phyloP scores from a whole-genome alignment of 495 filamentous ascomycete genomes.

The Penicillium verhagenii region DNA sequence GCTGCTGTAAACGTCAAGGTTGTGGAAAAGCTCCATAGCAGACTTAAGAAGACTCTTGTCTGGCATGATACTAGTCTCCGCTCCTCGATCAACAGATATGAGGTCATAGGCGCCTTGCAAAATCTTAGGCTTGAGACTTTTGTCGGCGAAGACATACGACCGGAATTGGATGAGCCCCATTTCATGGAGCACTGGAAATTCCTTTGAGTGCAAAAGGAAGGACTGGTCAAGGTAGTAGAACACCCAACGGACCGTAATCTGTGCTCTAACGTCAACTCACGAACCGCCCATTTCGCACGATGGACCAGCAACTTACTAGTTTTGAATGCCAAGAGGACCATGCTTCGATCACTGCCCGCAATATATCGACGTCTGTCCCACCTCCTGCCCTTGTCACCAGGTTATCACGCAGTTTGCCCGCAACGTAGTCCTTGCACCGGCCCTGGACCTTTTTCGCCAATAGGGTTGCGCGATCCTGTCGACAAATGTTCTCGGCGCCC shows the following conservation, averaged over 20 bases:
- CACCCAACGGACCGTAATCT: constrained; percentile 76
- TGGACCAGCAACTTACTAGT: constrained; percentile 50
- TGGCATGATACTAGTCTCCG: constrained; percentile 29
- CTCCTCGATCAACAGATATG: constrained; percentile 67
- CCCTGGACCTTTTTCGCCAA: constrained; percentile 61
- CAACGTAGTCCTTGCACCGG: constrained; percentile 63
- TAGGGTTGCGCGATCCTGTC: constrained; percentile 64
- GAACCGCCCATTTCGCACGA: background rate
- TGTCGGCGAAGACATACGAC: constrained; percentile 53
- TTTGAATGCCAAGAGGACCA: constrained; percentile 82
- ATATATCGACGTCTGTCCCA: constrained; percentile 58
- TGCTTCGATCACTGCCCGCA: constrained; percentile 60
- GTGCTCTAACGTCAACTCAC: constrained; percentile 13
- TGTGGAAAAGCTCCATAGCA: constrained; percentile 75
- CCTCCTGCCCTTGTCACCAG: constrained; percentile 50
- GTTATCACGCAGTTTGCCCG: constrained; percentile 50
- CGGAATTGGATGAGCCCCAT: constrained; percentile 60
- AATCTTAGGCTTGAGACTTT: constrained; percentile 50
- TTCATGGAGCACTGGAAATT: constrained; percentile 54
- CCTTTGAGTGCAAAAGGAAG: constrained; percentile 70
- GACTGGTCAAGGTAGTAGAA: constrained; percentile 93
- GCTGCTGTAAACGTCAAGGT: constrained; percentile 72
- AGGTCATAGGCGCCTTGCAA: constrained; percentile 73
- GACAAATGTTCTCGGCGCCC: constrained; percentile 85
- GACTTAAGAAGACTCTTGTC: constrained; percentile 63